These are phyloP conservation scores for Aspergillus calidoustus DNA, from an alignment of 2,329 filamentous ascomycete species.

Conservation along the genomic window DNA sequence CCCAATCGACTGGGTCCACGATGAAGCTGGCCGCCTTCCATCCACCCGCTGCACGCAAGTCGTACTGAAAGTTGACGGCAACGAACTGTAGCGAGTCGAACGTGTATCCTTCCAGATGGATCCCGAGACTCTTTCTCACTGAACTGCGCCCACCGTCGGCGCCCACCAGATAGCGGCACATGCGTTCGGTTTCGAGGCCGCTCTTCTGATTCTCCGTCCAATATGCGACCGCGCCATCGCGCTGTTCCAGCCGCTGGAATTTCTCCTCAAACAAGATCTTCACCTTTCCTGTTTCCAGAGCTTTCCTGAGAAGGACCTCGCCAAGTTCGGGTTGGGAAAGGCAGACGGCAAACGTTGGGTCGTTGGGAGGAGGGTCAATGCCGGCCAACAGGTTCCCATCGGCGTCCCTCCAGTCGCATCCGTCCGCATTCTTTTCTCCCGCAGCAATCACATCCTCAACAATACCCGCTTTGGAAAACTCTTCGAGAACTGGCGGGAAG, in stretches of 20 bases:
- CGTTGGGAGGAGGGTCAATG: constrained; percentile 5
- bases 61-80: constrained; percentile 4
- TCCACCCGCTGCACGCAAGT: not conserved
- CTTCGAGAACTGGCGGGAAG: constrained; percentile 6
- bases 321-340: constrained; percentile 5
- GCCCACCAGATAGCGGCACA: not conserved
- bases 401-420: constrained; percentile 5
- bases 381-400: not conserved
- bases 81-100: constrained; percentile 1
- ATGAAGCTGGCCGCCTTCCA: constrained; percentile 11
- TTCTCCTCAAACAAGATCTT: not conserved
- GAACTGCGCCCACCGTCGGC: not conserved
- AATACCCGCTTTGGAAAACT: constrained; percentile 3
- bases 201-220: not conserved
- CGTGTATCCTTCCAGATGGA: constrained; percentile 3
- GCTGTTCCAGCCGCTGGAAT: not conserved
- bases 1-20: constrained; percentile 4
- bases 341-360: not conserved
- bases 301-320: not conserved
- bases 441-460: constrained; percentile 3
- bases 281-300: not conserved
- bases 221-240: not conserved
- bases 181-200: not conserved
- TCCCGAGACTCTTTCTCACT: not conserved
- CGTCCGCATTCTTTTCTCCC: constrained; percentile 5